phyloP scores from a whole-genome alignment of 805 yeast genomes.

The Spencermartinsiella europaea region DNA sequence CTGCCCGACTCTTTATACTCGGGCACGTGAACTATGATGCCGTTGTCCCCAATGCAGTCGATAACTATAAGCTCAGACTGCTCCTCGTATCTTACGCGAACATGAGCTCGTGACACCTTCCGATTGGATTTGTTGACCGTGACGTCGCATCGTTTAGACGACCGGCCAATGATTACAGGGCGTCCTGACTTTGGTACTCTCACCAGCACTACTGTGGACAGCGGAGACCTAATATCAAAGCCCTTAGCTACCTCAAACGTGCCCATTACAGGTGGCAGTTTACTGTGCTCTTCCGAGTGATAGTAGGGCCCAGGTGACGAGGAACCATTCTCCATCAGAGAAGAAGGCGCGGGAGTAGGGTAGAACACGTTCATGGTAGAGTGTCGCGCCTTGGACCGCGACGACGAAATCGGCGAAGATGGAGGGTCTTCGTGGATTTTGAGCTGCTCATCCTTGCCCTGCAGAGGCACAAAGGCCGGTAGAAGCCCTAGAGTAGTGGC shows the following conservation, averaged over 20 bases:
- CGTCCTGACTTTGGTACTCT: constrained; percentile 39
- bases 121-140: constrained; percentile 45
- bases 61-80: constrained; percentile 40
- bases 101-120: constrained; percentile 64
- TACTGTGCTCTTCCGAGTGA: background rate
- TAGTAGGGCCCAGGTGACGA: constrained; percentile 16
- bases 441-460: constrained; percentile 1
- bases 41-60: constrained; percentile 79
- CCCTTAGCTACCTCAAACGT: constrained; percentile 1
- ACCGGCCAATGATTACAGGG: constrained; percentile 56
- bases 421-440: constrained; percentile 16
- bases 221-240: constrained; percentile 31
- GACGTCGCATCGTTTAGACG: constrained; percentile 54
- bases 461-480: constrained; percentile 17
- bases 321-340: constrained; percentile 14
- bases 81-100: constrained; percentile 43
- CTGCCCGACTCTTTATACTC: constrained; percentile 16
- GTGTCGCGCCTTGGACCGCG: constrained; percentile 18
- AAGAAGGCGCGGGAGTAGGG: constrained; percentile 30
- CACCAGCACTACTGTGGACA: constrained; percentile 34
- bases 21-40: constrained; percentile 65
- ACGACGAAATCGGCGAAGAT: constrained; percentile 15
- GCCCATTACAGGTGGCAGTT: background rate
- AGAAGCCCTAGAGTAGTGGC: constrained; percentile 12
- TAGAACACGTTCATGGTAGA: constrained; percentile 20